These are phyloP conservation scores for Solioccasus polychromus DNA, from an alignment of 768 basidiomycete genomes.

Conservation along the genomic window DNA sequence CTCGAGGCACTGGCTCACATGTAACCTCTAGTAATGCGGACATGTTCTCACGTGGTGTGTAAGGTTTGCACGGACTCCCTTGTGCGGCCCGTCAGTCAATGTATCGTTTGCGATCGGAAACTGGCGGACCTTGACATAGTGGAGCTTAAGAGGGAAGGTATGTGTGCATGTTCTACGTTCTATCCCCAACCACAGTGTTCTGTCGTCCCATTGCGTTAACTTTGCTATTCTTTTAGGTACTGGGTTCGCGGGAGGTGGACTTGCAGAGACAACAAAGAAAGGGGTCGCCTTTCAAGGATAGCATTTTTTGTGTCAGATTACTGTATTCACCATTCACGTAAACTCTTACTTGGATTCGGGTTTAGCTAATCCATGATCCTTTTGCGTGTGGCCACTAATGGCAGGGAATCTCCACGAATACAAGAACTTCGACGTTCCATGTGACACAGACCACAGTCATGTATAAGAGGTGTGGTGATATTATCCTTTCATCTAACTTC, in stretches of 20 bases:
- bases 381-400: neutral
- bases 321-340: neutral
- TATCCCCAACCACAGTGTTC: neutral
- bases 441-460: too few relatives aligned
- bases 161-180: slow-evolving; percentile 11
- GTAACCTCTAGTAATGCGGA: slow-evolving; percentile 59
- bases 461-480: neutral
- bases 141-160: slow-evolving; percentile 87
- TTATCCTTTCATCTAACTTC: neutral
- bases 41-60: slow-evolving; percentile 91
- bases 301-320: too few relatives aligned
- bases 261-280: slow-evolving; percentile 80
- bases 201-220: neutral
- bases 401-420: neutral
- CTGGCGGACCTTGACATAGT: slow-evolving; percentile 72
- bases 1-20: slow-evolving; percentile 1
- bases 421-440: neutral
- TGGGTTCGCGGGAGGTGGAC: slow-evolving; percentile 91
- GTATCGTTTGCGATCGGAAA: slow-evolving; percentile 77
- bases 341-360: slow-evolving; percentile 4
- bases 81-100: slow-evolving; percentile 73
- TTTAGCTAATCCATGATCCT: neutral
- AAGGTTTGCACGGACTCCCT: slow-evolving; percentile 89
- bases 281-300: slow-evolving; percentile 88
- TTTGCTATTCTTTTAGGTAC: slow-evolving; percentile 53